Base-by-base conservation (phyloP, 768 basidiomycete genomes). In the Lentinula sp. region DNA sequence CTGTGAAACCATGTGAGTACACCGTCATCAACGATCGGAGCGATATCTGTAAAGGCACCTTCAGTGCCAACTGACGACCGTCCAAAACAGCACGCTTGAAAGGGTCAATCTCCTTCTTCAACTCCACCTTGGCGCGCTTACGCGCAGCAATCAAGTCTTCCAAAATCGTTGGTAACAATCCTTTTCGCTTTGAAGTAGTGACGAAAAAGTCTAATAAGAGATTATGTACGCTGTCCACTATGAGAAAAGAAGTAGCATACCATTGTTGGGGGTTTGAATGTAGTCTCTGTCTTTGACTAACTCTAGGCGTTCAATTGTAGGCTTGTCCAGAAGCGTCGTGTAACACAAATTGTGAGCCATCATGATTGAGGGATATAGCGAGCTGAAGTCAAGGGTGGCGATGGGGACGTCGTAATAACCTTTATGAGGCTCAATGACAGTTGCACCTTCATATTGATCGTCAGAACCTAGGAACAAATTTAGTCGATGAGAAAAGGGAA, bases 281-380 rank as follows among this genome's bases (percentile, higher is more conserved):
- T 97, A 99, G 73, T 99, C 96, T 6, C 86, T 80, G 64, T 91
- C 93, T 70, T 90, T 93, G 37, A 85, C 83, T 18, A 98, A 79
- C 7, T 79, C 75, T 13, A 98, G 76, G 18, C 90, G 82, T 18
- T 93, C 89, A 12, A 96, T 88, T 0, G 88, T 90, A 5, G 61
- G 48, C 70, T 85, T 90, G 63, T 97, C 92, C 41, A 98, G 72
- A n/a, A 98, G 79, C 0, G 97, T 98, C 0, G 97, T 98, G 70
- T 98, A 99, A 72, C 97, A 99, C 0, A 99, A 77, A 70, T 99
- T 99, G 74, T 99, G 97, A 2, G 96, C 97, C 95, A 98, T 98
- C 97, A 99, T 99, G 75, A 99, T 98, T 0, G 97, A 98, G 3
- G 97, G 97, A 73, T 99, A 99, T 63, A 99, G 81, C 1, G 95